Evolutionary conservation across 2,329 filamentous ascomycete species (phyloP).

Genomic region (Metarhizium anisopliae): DNA sequence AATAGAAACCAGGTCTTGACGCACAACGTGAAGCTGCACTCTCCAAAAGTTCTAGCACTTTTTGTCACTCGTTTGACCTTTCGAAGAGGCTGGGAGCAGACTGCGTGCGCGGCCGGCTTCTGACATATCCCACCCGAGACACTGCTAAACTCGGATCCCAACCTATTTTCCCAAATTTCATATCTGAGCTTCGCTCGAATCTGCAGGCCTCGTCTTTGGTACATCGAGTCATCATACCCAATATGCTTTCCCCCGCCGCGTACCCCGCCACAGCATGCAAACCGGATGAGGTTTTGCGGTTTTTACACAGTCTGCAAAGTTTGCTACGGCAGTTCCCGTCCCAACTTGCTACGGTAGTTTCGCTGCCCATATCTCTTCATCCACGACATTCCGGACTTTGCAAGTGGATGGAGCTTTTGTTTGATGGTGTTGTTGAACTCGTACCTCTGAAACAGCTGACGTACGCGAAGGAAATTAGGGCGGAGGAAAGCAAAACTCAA

Average conservation of each 20-base stretch:
- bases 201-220: constrained; percentile 51
- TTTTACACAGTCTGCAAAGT: constrained; percentile 69
- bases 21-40: constrained; percentile 12
- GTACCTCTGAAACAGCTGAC: constrained; percentile 54
- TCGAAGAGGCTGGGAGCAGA: constrained; percentile 49
- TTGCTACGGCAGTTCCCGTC: constrained; percentile 60
- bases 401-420: constrained; percentile 77
- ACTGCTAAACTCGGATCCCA: constrained; percentile 14
- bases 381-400: constrained; percentile 67
- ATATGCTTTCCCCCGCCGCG: constrained; percentile 74
- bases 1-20: constrained; percentile 2
- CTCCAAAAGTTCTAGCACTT: constrained; percentile 25
- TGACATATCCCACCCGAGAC: constrained; percentile 39
- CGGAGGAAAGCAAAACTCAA: constrained; percentile 66
- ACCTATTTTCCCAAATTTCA: constrained; percentile 48
- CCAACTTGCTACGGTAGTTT: constrained; percentile 63
- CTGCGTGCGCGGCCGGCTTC: constrained; percentile 40
- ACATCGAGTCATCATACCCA: constrained; percentile 79
- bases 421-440: constrained; percentile 80
- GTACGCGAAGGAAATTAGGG: constrained; percentile 39
- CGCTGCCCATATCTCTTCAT: constrained; percentile 71
- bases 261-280: constrained; percentile 62
- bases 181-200: constrained; percentile 47
- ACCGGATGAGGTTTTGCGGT: constrained; percentile 68
- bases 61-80: constrained; percentile 68